These are phyloP conservation scores for Herpotrichia juniperi DNA, from an alignment of 2,329 filamentous ascomycete species.

Conservation along the genomic window DNA sequence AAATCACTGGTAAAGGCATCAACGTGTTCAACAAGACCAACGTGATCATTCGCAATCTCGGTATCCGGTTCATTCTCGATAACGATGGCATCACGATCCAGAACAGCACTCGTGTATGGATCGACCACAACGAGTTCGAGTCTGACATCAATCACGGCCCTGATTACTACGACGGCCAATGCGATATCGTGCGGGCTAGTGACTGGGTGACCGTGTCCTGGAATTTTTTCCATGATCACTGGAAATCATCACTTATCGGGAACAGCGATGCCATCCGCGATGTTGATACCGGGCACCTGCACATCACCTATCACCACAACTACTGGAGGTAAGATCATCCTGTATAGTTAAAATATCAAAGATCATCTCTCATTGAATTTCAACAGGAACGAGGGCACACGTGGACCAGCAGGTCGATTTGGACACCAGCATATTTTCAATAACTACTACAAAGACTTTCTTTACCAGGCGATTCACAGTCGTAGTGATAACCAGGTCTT, in stretches of 20 bases:
- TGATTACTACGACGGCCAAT: slow-evolving; percentile 68
- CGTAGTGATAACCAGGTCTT: slow-evolving; percentile 53
- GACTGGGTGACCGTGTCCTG: slow-evolving; percentile 66
- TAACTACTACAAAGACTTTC: slow-evolving; percentile 49
- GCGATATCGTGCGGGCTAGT: slow-evolving; percentile 67
- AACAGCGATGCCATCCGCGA: slow-evolving; percentile 63
- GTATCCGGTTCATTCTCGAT: slow-evolving; percentile 63
- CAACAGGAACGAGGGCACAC: slow-evolving; percentile 68
- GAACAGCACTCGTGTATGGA: slow-evolving; percentile 62
- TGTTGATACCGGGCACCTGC: slow-evolving; percentile 67
- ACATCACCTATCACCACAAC: slow-evolving; percentile 72
- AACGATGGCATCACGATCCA: slow-evolving; percentile 66
- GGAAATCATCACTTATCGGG: slow-evolving; percentile 66
- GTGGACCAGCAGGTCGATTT: slow-evolving; percentile 68
- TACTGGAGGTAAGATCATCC: no score
- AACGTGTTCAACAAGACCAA: slow-evolving; percentile 61
- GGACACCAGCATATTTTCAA: slow-evolving; percentile 69
- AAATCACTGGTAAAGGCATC: slow-evolving; percentile 55
- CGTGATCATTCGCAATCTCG: slow-evolving; percentile 69
- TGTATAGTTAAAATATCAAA: no score
- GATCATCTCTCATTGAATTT: no score
- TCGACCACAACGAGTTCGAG: slow-evolving; percentile 71
- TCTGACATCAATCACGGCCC: slow-evolving; percentile 69
- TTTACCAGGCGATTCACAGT: slow-evolving; percentile 51
- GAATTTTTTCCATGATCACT: slow-evolving; percentile 64